These are phyloP conservation scores for Pseudogymnoascus sp. DNA, from an alignment of 2,329 filamentous ascomycete genomes.

Conservation along the genomic window DNA sequence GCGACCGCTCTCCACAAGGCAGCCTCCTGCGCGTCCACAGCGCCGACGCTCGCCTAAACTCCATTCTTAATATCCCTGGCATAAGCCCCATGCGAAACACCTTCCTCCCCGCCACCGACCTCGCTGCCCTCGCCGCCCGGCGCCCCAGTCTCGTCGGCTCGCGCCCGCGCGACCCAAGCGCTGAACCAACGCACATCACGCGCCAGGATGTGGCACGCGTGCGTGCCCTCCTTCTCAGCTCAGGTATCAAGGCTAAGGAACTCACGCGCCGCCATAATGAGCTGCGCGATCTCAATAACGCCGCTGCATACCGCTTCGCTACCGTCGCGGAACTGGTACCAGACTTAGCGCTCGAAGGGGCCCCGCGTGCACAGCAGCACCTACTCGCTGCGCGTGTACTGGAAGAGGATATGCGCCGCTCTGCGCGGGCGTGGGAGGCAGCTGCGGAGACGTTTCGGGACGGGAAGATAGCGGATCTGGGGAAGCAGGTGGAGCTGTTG, in stretches of 20 bases:
- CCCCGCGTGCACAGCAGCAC: constrained; percentile 28
- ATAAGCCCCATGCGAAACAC: constrained; percentile 25
- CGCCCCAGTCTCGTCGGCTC: constrained; percentile 19
- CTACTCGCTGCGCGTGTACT: constrained; percentile 46
- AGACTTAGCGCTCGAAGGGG: constrained; percentile 12
- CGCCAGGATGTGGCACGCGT: constrained; percentile 75
- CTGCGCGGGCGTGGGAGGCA: constrained; percentile 41
- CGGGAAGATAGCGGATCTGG: constrained; percentile 47
- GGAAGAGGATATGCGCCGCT: constrained; percentile 38
- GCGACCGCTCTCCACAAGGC: constrained; percentile 14
- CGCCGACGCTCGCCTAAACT: constrained; percentile 28
- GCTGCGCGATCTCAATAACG: constrained; percentile 19
- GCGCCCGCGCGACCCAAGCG: constrained; percentile 35
- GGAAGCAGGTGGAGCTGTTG: constrained; percentile 23
- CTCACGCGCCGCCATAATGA: constrained; percentile 55
- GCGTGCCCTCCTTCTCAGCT: constrained; percentile 66
- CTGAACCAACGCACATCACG: constrained; percentile 33
- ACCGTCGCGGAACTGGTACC: constrained; percentile 21
- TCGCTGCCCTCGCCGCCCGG: constrained; percentile 32
- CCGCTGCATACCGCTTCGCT: constrained; percentile 15
- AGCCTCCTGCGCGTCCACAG: constrained; percentile 18
- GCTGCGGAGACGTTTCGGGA: constrained; percentile 51
- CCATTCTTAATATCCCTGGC: constrained; percentile 27
- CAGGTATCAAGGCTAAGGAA: constrained; percentile 83
- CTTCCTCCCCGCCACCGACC: constrained; percentile 37